These are phyloP conservation scores for Magnolia officinalis DNA, from an alignment of 164 flowering plant genomes.

Conservation along the genomic window DNA sequence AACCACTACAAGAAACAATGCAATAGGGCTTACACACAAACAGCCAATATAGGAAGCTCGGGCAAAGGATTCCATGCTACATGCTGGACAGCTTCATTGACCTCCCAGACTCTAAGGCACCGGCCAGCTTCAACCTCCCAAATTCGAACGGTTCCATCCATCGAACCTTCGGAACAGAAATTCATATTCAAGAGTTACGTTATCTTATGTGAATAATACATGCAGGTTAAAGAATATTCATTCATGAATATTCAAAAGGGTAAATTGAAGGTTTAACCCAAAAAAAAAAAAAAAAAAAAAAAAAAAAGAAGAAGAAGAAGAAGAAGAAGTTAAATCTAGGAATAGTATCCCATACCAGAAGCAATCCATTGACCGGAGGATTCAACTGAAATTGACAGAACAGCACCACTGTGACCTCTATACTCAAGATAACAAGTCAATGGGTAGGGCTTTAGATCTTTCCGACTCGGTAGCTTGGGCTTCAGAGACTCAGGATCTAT, in stretches of 20 bases:
- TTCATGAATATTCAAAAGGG: not conserved
- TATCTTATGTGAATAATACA: not conserved
- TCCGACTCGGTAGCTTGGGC: conserved; percentile 84
- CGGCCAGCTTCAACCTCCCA: conserved; percentile 97
- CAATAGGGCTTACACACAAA: conserved; percentile 47
- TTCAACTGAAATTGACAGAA: conserved; percentile 66
- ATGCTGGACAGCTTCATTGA: conserved; percentile 58
- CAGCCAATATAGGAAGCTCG: conserved; percentile 74
- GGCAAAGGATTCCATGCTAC: conserved; percentile 93
- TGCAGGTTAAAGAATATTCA: not conserved
- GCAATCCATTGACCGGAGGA: conserved; percentile 86
- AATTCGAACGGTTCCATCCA: conserved; percentile 83
- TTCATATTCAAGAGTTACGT: conserved; percentile 2
- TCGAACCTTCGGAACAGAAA: conserved; percentile 51
- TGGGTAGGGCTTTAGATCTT: conserved; percentile 92
- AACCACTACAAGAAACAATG: not conserved
- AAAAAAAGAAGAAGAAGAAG: too few species aligned
- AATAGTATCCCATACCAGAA: conserved; percentile 49
- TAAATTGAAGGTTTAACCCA: not conserved
- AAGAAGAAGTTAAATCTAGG: not conserved
- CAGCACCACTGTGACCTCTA: conserved; percentile 78
- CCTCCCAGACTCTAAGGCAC: conserved; percentile 66
- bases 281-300: not conserved
- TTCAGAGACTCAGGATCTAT: conserved; percentile 93
- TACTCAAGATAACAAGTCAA: conserved; percentile 77